Evolutionary conservation across 2,329 filamentous ascomycete genomes (phyloP).

Genomic region (Botrytis medusae): DNA sequence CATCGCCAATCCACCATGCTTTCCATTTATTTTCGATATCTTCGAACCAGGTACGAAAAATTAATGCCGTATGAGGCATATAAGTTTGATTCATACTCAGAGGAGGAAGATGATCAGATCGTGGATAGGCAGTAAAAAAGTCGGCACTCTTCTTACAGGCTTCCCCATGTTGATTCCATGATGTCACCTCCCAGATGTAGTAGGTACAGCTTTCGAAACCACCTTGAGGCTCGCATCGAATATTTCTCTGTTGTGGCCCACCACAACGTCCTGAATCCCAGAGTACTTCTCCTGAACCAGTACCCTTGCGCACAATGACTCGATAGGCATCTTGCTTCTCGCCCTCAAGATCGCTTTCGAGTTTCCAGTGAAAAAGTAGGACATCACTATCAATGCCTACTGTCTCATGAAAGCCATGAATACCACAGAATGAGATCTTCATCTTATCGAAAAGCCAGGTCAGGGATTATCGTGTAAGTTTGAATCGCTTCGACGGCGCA

Average conservation of each 20-base stretch:
- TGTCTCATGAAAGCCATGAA: neutral
- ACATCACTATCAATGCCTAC: neutral
- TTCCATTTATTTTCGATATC: neutral
- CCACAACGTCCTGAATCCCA: neutral
- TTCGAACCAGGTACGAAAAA: neutral
- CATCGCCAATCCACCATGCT: neutral
- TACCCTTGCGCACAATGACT: neutral
- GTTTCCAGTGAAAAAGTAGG: neutral
- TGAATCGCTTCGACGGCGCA: neutral
- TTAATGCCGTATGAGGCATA: neutral
- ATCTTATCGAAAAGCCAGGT: neutral
- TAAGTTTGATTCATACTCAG: neutral
- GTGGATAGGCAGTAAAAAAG: neutral
- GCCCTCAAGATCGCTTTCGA: neutral
- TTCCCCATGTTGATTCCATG: neutral
- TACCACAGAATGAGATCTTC: neutral
- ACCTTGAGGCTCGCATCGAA: neutral
- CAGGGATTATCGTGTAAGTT: neutral
- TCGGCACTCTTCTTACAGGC: neutral
- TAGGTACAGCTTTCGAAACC: neutral
- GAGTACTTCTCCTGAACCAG: neutral
- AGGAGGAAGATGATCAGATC: neutral
- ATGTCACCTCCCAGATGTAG: neutral
- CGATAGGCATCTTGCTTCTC: neutral
- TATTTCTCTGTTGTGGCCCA: neutral